Evolutionary conservation across 192 early-diverging fungal genomes (phyloP).

Genomic region (Entomortierella beljakovae): DNA sequence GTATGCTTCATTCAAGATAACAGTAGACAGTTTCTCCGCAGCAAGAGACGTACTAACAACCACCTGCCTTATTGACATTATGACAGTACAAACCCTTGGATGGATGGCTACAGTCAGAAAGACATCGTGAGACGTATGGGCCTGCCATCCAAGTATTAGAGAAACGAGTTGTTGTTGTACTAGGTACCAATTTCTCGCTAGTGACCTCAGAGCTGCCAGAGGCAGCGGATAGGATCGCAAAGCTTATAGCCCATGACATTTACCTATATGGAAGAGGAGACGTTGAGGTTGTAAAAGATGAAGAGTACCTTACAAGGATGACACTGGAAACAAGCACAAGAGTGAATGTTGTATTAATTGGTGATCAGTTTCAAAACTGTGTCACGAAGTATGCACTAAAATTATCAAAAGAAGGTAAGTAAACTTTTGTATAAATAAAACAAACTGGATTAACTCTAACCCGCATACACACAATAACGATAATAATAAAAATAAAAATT

Average conservation of each 20-base stretch:
- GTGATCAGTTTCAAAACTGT: slow-evolving; percentile 67
- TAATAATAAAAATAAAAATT: not conserved
- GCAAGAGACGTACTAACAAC: too few relatives aligned
- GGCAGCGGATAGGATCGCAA: slow-evolving; percentile 58
- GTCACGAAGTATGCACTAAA: slow-evolving; percentile 56
- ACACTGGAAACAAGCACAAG: not conserved
- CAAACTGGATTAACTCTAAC: too few relatives aligned
- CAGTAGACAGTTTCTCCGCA: too few relatives aligned
- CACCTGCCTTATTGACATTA: too few relatives aligned
- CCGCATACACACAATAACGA: not conserved
- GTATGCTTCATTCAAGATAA: not conserved
- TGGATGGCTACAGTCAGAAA: slow-evolving; percentile 53
- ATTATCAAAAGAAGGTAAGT: slow-evolving; percentile 58
- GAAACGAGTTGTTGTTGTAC: slow-evolving; percentile 18
- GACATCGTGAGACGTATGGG: slow-evolving; percentile 74
- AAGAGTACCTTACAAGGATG: slow-evolving; percentile 57
- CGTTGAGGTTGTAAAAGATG: slow-evolving; percentile 67
- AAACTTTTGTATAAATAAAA: not conserved
- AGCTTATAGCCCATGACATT: slow-evolving; percentile 72
- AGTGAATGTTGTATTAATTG: slow-evolving; percentile 68
- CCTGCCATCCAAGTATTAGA: slow-evolving; percentile 61
- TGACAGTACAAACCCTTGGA: slow-evolving; percentile 4
- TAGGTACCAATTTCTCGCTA: slow-evolving; percentile 38
- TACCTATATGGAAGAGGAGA: slow-evolving; percentile 73
- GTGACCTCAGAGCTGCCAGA: not conserved